Evolutionary conservation across 1,284 basidiomycete genomes (phyloP).

Genomic region (Sanghuangporus baumii): DNA sequence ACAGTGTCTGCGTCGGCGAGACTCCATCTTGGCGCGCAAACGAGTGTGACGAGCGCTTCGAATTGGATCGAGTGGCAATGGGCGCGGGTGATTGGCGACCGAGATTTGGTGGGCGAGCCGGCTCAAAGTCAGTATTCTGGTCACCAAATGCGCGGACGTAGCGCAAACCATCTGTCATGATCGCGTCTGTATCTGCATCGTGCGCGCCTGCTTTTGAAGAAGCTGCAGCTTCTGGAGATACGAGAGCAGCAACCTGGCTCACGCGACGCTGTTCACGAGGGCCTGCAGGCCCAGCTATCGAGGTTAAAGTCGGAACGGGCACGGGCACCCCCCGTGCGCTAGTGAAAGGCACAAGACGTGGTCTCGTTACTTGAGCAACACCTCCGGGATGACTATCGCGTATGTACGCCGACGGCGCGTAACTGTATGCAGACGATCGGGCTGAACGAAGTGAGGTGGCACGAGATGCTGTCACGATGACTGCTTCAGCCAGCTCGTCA

Average conservation of each 20-base stretch:
- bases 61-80: slow-evolving; percentile 14
- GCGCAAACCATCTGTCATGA: slow-evolving; percentile 60
- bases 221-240: slow-evolving; percentile 18
- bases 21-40: not conserved
- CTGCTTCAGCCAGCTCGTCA: slow-evolving; percentile 11
- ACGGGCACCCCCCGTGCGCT: slow-evolving; percentile 65
- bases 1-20: slow-evolving; percentile 2
- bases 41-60: slow-evolving; percentile 6
- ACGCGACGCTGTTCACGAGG: slow-evolving; percentile 35
- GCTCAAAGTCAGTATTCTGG: slow-evolving; percentile 19
- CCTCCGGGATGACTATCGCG: slow-evolving; percentile 9
- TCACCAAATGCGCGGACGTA: slow-evolving; percentile 65
- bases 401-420: slow-evolving; percentile 27
- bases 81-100: not conserved
- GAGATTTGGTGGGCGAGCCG: slow-evolving; percentile 12
- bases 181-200: slow-evolving; percentile 38
- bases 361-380: slow-evolving; percentile 31
- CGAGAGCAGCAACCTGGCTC: slow-evolving; percentile 61
- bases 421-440: slow-evolving; percentile 29
- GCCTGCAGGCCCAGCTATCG: slow-evolving; percentile 22
- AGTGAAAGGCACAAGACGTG: slow-evolving; percentile 70
- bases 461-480: slow-evolving; percentile 13
- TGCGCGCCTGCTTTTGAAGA: slow-evolving; percentile 27
- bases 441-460: slow-evolving; percentile 23
- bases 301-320: slow-evolving; percentile 36